Evolutionary conservation across 139 green algal species (phyloP), one percentile per base, ranked within the genome.

Genomic region (Bryopsis sp.): DNA sequence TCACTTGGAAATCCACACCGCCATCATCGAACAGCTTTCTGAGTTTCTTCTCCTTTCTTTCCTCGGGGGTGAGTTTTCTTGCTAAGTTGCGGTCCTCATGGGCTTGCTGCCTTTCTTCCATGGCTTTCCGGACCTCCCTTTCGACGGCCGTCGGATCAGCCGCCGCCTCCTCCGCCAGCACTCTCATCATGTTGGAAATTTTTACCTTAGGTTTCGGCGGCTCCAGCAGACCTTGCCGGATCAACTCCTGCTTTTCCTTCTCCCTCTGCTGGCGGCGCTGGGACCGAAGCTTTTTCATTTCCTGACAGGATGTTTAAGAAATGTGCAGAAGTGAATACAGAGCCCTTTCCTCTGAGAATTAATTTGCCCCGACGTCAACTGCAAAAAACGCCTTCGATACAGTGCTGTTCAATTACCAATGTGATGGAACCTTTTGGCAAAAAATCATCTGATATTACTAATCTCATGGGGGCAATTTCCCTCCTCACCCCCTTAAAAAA

Each of bases 171-270:
- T 81, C 79, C 4, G 89, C 92, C 74, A 98, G 74, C 74, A 98
- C 92, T 0, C 89, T 73, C 84, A 96, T 92, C 68, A 99, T 76
- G 83, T 98, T 99, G 76, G 82, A 86, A 39, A 99, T 89, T 79
- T 96, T 96, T 33, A 98, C 85, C 80, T 98, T 98, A 74, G 93
- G 85, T 75, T 92, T 90, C 22, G 94, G 89, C 3, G 94, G 82
- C 80, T 97, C 92, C 64, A 99, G 77, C 74, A 99, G 76, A 1
- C 94, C 94, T 75, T 95, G 81, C 62, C 70, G 72, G n/a, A 97
- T 89, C 48, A 98, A 82, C 75, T 97, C 92, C 83, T 98, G 93
- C 82, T 94, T 92, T 79, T 99, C 94, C 82, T 94, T 91, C 74
- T 99, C 94, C 0, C 90, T 68, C 39, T 91, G 90, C 59, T 87